Conservation (phyloP, 1,139 yeast genomes). For the Candida neerlandica region DNA sequence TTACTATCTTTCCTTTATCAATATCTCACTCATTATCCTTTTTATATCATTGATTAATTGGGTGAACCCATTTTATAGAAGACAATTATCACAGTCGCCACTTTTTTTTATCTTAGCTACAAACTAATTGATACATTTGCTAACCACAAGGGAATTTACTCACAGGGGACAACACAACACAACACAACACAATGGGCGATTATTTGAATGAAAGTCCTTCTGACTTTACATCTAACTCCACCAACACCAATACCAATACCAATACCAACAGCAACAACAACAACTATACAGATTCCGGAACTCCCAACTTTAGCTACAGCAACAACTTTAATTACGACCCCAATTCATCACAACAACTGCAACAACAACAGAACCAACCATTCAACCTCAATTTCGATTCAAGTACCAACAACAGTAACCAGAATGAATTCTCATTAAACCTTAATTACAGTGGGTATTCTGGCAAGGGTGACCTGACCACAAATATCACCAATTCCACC, state of each 20-base stretch:
- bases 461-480: conserved; percentile 4
- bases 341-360: conserved; percentile 11
- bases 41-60: no score
- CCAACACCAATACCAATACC: conserved; percentile 8
- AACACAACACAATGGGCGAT: conserved; percentile 31
- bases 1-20: no score
- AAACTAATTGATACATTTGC: no score
- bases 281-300: background rate
- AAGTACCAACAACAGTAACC: conserved; percentile 8
- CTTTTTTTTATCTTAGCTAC: no score
- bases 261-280: conserved; percentile 7
- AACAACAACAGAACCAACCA: conserved; percentile 11
- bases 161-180: background rate
- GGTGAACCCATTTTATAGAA: no score
- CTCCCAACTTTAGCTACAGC: conserved; percentile 4
- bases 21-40: no score
- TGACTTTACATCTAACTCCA: conserved; percentile 21
- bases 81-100: no score
- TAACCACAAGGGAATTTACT: background rate
- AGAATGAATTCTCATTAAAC: conserved; percentile 18
- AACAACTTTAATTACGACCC: conserved; percentile 1
- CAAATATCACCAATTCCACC: conserved; percentile 7
- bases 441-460: conserved; percentile 16
- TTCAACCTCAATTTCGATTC: conserved; percentile 12
- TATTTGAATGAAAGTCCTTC: conserved; percentile 42